Percentiles rank a stretch among this genome's conserved stretches.
These are phyloP conservation scores for Lupinus albus DNA, from an alignment of 306 rosid species.

Conservation along the genomic window DNA sequence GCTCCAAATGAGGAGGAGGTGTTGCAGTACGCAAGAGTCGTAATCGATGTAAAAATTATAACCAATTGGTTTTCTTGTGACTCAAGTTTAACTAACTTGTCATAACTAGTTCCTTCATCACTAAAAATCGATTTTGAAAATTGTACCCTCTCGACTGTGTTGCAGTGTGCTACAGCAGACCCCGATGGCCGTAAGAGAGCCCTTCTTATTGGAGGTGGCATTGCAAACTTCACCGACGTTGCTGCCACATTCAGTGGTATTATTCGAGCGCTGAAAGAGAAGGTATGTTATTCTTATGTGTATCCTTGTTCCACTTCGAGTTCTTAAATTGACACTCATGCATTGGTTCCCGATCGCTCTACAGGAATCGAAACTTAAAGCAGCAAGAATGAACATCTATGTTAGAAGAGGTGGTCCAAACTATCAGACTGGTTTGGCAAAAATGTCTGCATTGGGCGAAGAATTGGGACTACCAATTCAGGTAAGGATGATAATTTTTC, in stretches of 20 bases:
- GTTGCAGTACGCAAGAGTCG: conserved; percentile 86
- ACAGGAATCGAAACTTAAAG: conserved; percentile 61
- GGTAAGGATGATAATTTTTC: conserved; percentile 49
- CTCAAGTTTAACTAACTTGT: conserved; percentile 32
- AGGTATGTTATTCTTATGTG: conserved; percentile 47
- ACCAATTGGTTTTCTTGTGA: neutral
- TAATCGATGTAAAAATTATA: conserved; percentile 64
- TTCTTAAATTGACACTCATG: neutral
- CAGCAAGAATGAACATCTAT: conserved; percentile 73
- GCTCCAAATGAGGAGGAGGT: conserved; percentile 96
- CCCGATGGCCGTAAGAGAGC: conserved; percentile 90
- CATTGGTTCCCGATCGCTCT: neutral
- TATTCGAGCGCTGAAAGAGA: conserved; percentile 76
- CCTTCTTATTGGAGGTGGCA: conserved; percentile 89
- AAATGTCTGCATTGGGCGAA: conserved; percentile 77
- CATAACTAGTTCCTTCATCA: conserved; percentile 7
- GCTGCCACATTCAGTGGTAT: conserved; percentile 87
- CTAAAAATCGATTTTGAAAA: conserved; percentile 15
- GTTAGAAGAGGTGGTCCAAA: conserved; percentile 95
- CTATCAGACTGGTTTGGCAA: conserved; percentile 76
- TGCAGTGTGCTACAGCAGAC: conserved; percentile 84
- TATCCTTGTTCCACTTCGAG: conserved; percentile 9
- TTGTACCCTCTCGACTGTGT: conserved; percentile 33
- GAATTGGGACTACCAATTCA: conserved; percentile 82
- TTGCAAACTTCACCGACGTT: conserved; percentile 89